Percentiles rank a stretch among this genome's conserved stretches.
Conservation (phyloP, 2,329 filamentous ascomycete species). For the Gyromitra esculenta region DNA sequence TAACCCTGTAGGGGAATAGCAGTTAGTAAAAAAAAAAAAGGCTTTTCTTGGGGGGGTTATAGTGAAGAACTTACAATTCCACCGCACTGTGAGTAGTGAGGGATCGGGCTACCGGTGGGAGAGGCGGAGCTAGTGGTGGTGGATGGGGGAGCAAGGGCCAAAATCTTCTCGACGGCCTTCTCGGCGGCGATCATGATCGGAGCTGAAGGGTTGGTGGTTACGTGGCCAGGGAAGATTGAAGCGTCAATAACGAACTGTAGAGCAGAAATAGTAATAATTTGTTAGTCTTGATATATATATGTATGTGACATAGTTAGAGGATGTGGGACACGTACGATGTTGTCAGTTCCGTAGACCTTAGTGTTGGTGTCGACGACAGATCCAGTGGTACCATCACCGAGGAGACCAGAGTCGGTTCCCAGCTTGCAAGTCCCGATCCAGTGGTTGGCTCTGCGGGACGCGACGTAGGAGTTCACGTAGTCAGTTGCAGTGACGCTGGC, state of each 20-base stretch:
- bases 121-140: constrained; percentile 3
- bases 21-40: not conserved
- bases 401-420: constrained; percentile 67
- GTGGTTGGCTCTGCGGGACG: constrained; percentile 58
- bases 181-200: constrained; percentile 73
- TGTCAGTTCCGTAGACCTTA: constrained; percentile 74
- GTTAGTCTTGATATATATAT: constrained; percentile 14
- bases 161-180: constrained; percentile 67
- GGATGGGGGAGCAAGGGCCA: constrained; percentile 60
- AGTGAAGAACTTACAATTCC: constrained; percentile 43
- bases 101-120: constrained; percentile 37
- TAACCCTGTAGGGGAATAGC: constrained; percentile 28
- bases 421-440: constrained; percentile 69
- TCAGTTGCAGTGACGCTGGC: constrained; percentile 65
- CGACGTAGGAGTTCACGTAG: constrained; percentile 55
- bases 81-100: constrained; percentile 57
- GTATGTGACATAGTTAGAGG: not conserved
- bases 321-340: constrained; percentile 62
- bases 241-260: constrained; percentile 72
- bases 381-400: constrained; percentile 63
- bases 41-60: not conserved
- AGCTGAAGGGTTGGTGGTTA: constrained; percentile 74
- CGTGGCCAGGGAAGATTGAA: constrained; percentile 74
- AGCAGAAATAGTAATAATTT: not conserved
- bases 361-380: constrained; percentile 72